Percentiles rank a stretch among this genome's conserved stretches.
phyloP scores from a whole-genome alignment of 148 eudicot genomes.

The Gaultheria prostrata region DNA sequence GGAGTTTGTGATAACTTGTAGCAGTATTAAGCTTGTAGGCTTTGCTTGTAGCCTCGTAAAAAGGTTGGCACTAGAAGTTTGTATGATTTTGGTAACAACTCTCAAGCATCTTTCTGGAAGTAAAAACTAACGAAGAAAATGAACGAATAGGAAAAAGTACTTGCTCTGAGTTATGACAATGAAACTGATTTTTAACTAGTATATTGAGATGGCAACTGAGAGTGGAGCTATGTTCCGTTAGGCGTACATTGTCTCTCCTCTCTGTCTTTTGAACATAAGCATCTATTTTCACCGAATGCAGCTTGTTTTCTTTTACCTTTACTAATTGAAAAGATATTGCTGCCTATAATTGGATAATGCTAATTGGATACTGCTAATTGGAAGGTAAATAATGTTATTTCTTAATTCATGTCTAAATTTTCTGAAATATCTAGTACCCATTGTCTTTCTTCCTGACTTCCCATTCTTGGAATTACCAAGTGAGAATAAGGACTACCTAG shows the following conservation, averaged over 20 bases:
- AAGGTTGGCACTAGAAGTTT: background rate
- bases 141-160: background rate
- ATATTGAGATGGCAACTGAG: background rate
- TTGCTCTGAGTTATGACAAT: background rate
- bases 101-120: background rate
- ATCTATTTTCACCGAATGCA: background rate
- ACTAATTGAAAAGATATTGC: background rate
- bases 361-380: constrained; percentile 6
- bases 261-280: background rate
- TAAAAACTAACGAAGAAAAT: background rate
- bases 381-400: background rate
- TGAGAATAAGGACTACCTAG: background rate
- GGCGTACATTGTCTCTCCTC: background rate
- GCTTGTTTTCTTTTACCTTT: constrained; percentile 5
- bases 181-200: background rate
- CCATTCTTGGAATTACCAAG: background rate
- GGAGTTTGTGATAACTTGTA: background rate
- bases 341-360: background rate
- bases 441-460: constrained; percentile 4
- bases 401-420: background rate
- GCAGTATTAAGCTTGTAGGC: background rate
- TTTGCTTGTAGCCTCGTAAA: background rate
- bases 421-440: background rate
- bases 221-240: background rate
- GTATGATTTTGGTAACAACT: background rate